Percentiles rank a stretch among this genome's conserved stretches.
Conservation (phyloP, 805 yeast genomes). For the Hanseniaspora taiwanica region DNA sequence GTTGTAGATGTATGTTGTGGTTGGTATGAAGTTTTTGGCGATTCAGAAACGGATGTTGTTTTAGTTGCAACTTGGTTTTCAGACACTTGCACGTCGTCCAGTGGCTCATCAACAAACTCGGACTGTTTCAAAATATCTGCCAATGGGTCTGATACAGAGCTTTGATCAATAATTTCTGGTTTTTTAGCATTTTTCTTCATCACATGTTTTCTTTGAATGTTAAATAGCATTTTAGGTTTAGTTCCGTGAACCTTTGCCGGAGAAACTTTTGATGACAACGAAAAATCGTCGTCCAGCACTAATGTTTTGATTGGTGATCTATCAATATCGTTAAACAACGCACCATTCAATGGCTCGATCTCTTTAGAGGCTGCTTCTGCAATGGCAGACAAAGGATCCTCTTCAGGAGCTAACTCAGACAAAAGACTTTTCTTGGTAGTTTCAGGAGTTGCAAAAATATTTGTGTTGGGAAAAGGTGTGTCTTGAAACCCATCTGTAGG, state of each 20-base stretch:
- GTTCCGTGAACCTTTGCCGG: slow-evolving; percentile 25
- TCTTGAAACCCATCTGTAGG: slow-evolving; percentile 1
- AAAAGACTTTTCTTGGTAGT: slow-evolving; percentile 15
- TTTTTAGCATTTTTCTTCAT: slow-evolving; percentile 11
- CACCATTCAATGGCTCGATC: slow-evolving; percentile 5
- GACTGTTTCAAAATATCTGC: slow-evolving; percentile 21
- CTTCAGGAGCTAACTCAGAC: slow-evolving; percentile 18
- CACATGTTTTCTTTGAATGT: slow-evolving; percentile 20
- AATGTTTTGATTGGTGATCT: slow-evolving; percentile 4
- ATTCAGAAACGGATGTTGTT: slow-evolving; percentile 2
- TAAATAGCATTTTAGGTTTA: slow-evolving; percentile 32
- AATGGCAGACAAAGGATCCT: slow-evolving; percentile 30
- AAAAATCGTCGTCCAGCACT: too few species aligned
- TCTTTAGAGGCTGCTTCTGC: slow-evolving; percentile 24
- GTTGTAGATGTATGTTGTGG: slow-evolving; percentile 6
- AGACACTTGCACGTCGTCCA: too few species aligned
- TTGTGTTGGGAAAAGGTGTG: slow-evolving; percentile 10
- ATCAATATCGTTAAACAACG: slow-evolving; percentile 2
- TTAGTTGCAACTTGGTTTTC: too few species aligned
- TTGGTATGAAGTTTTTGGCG: slow-evolving; percentile 1
- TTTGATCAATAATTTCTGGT: slow-evolving; percentile 12
- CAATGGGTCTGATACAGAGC: slow-evolving; percentile 18
- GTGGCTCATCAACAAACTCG: slow-evolving; percentile 20
- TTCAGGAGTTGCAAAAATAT: slow-evolving; percentile 21
- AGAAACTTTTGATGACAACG: too few species aligned